Evolutionary conservation across 768 basidiomycete genomes (phyloP).

Genomic region (Lactifluus rugatus): DNA sequence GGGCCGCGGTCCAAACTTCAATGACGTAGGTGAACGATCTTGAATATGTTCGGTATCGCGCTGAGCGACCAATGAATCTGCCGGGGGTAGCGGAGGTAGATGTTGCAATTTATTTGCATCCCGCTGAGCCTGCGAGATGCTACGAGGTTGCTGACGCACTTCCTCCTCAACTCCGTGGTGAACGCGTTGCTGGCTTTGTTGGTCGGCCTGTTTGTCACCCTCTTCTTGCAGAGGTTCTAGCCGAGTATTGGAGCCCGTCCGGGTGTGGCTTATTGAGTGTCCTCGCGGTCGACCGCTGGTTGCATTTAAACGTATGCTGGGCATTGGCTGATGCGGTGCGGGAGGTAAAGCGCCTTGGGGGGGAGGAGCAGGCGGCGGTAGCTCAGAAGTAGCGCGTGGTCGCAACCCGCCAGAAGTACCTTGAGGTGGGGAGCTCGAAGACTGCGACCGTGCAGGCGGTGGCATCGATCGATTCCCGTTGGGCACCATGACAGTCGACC

Average conservation of each 20-base stretch:
- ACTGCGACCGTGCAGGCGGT: slow-evolving; percentile 21
- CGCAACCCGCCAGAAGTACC: slow-evolving; percentile 24
- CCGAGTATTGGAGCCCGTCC: slow-evolving; percentile 46
- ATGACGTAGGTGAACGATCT: slow-evolving; percentile 23
- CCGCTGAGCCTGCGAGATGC: slow-evolving; percentile 11
- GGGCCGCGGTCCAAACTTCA: slow-evolving; percentile 39
- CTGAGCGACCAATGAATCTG: slow-evolving; percentile 46
- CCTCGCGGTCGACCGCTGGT: slow-evolving; percentile 34
- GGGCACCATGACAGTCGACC: background rate
- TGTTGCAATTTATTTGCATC: slow-evolving; percentile 11
- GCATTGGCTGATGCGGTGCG: slow-evolving; percentile 34
- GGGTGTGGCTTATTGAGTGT: slow-evolving; percentile 42
- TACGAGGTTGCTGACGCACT: slow-evolving; percentile 15
- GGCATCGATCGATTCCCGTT: slow-evolving; percentile 17
- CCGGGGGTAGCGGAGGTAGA: slow-evolving; percentile 56
- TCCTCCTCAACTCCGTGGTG: slow-evolving; percentile 28
- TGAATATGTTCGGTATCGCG: slow-evolving; percentile 6
- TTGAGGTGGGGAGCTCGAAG: slow-evolving; percentile 19
- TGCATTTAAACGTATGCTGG: slow-evolving; percentile 29
- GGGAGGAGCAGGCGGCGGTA: slow-evolving; percentile 58
- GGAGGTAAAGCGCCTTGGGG: slow-evolving; percentile 53
- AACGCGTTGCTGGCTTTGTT: slow-evolving; percentile 23
- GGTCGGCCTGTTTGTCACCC: slow-evolving; percentile 29
- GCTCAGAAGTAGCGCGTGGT: slow-evolving; percentile 46
- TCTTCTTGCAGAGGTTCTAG: slow-evolving; percentile 60